Base-by-base conservation (phyloP, 2,329 filamentous ascomycete genomes). In the Ceratocystis destructans region DNA sequence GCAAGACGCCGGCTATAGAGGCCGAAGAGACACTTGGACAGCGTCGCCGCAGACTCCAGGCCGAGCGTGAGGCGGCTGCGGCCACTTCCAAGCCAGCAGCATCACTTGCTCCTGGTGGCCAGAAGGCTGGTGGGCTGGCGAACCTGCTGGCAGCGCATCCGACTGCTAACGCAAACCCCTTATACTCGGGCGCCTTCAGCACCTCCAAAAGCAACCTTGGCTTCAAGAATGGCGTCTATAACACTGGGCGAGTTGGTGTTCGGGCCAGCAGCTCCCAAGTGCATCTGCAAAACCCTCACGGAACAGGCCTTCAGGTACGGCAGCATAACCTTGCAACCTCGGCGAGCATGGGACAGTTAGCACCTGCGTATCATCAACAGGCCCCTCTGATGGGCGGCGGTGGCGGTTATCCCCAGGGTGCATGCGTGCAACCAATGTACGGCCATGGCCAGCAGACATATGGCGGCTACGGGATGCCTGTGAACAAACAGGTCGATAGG, bases 21-120 rank as follows among this genome's bases (percentile, higher is more conserved):
- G 87, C 86, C 70, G 87, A 90, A 70, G 89, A 94, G 73, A 93
- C 89, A 0, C 79, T 94, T 0, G 89, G 88, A 8, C 88, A 93
- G 73, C 85, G 89, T 10, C 85, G 88, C 0, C 84, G 84, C 33
- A 83, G 89, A 31, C 78, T 94, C 1, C 88, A 91, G 73, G 84
- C 85, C 5, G 84, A 87, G 71, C 79, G 80, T 31, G 86, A 88
- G 74, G 86, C 86, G 5, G 81, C 83, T 33, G 81, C 83, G 68
- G 76, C 79, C 53, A 82, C 82, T 69, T 82, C 83, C 73, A 59
- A 77, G 76, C 73, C 74, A 65, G 71, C 72, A 15, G 69, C 70
- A 20, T 68, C 67, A n/a, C 62, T 65, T 5, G 61, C 61, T 20
- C 66, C 68, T 22, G 57, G 69, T 6, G 33, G 31, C 12, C 73